Conservation (phyloP, 305 asterid genomes). For the Vinca major region DNA sequence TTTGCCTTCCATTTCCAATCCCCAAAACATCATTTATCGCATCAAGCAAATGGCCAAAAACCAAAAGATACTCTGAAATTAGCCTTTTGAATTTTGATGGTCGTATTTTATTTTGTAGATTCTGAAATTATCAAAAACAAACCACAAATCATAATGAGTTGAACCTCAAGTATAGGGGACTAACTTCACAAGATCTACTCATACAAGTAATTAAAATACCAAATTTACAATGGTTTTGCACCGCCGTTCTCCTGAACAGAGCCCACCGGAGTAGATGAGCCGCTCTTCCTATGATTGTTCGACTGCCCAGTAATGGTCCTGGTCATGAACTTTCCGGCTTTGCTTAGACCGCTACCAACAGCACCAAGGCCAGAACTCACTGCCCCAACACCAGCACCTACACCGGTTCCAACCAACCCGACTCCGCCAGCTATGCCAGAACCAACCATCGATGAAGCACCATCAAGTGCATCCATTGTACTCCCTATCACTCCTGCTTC, state of each 20-base stretch:
- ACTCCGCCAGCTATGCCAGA: conserved; percentile 63
- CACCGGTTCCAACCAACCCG: conserved; percentile 63
- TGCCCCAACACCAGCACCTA: conserved; percentile 64
- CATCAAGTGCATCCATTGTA: conserved; percentile 94
- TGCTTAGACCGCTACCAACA: conserved; percentile 66
- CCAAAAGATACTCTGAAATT: no score
- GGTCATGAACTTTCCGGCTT: conserved; percentile 89
- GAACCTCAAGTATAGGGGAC: background rate
- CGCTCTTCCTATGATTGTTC: conserved; percentile 47
- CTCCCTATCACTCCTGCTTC: conserved; percentile 86
- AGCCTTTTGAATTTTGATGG: no score
- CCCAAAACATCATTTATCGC: no score
- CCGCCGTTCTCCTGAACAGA: conserved; percentile 64
- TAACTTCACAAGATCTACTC: conserved; percentile 14
- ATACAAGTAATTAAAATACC: conserved; percentile 12
- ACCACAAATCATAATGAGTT: background rate
- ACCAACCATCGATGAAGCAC: conserved; percentile 66
- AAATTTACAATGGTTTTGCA: conserved; percentile 41
- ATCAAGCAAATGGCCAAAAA: no score
- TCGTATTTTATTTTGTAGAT: no score
- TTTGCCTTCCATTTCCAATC: no score
- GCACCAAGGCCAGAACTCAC: conserved; percentile 77
- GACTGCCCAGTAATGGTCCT: conserved; percentile 66
- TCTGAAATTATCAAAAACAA: background rate
- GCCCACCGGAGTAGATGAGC: conserved; percentile 61